Evolutionary conservation across 345 rosid genomes (phyloP), one percentile per base, ranked within the genome.

Genomic region (Populus deltoides): DNA sequence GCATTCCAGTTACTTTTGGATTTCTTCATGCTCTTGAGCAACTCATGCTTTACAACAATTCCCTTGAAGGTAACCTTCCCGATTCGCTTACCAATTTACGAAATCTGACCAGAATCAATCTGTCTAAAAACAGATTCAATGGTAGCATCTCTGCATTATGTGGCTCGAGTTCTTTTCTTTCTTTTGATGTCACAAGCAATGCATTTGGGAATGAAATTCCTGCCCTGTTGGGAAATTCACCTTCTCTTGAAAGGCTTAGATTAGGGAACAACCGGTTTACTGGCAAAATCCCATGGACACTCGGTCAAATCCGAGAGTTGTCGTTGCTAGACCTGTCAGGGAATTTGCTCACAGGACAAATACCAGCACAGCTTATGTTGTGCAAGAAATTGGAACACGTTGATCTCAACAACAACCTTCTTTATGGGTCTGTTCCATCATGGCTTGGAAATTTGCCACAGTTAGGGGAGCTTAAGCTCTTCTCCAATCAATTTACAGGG

Each of bases 41-140:
- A 89, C 73, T 93, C 68, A 91, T 93, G 98, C 93, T 96, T 67
- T 93, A 96, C 88, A 96, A 96, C 87, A 96, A 96, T 72, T 91
- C 98, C 25, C 91, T 96, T 24, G 82, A 83, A 71, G 98, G 97
- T 73, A 87, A 27, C 2, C 89, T 96, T 75, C 98, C 99, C 11
- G 83, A 82, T 65, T 79, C 93, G 41, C 87, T 96, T 41, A 47
- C 43, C 82, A 89, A 83, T 75, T 83, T 96, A 31, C 78, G 80
- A 70, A 93, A 92, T 87, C 85, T 96, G 73, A 96, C 99, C 0
- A 89, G 99, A 76, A 84, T 96, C 85, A 96, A 96, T 84, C 83
- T 96, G 27, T 91, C 88, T n/a, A 83, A 79, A 49, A 96, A 96
- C 81, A 89, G 77, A 71, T 83, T 93, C 72, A 90, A 86, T 68